Base-by-base conservation (phyloP, 208 protist species). In the Lotmaria passim region DNA sequence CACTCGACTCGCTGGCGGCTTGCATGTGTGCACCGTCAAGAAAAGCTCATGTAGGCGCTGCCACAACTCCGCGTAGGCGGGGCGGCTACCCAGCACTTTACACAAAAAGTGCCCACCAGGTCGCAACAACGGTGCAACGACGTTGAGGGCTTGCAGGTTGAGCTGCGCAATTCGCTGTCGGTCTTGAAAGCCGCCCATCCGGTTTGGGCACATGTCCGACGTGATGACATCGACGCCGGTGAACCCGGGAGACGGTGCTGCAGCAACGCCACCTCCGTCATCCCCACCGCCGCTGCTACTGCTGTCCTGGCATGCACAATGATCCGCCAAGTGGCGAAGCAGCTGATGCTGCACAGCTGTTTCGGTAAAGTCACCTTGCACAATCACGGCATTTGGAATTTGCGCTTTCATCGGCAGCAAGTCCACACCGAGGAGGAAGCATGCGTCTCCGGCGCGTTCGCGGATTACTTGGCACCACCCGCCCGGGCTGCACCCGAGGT, bases 121-220 rank as follows among this genome's bases (percentile, higher is more conserved):
- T 17, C 47, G 56, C n/a, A 95, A 73, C 30, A 93, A 75, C 7
- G 73, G 77, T 6, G 86, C 51, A 21, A 78, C 73, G 53, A 90
- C 88, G 15, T 69, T 38, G 21, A 91, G 43, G 10, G 90, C 87
- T 48, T 75, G 31, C 46, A 74, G 52, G 55, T 91, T 82, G 14
- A 95, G 73, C 43, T 65, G 60, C 17, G 69, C 69, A 57, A 88
- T 85, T 34, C 89, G 86, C 64, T 95, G 86, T 7, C 90, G 77
- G 60, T 95, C 90, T 56, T 79, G 66, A 2, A 69, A 68, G 30
- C 83, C 83, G 7, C 90, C 90, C 67, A 82, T 78, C 4, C 90
- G 82, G 53, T 95, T 95, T 7, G 87, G 87, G 63, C 90, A 95
- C 86, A 95, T 93, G 63, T 95, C 90, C 12, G 87, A 93, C 31